These are phyloP conservation scores for Gynandropsis gynandra DNA, from an alignment of 345 rosid species.

Conservation along the genomic window DNA sequence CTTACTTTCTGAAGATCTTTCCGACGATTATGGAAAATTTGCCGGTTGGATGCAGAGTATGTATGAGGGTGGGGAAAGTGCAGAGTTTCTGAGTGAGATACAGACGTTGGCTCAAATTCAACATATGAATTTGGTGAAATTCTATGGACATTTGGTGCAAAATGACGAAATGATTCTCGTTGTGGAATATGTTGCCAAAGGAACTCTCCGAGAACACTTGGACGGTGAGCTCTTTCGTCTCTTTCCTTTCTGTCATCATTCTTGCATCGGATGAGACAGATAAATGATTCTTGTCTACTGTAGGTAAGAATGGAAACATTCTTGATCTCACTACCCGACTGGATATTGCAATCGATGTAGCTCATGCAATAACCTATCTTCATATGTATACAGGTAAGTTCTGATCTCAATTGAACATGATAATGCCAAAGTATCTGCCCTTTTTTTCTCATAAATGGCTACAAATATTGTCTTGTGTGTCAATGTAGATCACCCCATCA, in stretches of 20 bases:
- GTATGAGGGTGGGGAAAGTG: slow-evolving; percentile 67
- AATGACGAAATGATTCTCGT: slow-evolving; percentile 66
- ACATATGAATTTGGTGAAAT: slow-evolving; percentile 73
- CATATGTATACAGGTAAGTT: slow-evolving; percentile 84
- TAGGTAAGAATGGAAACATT: slow-evolving; percentile 52
- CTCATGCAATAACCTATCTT: slow-evolving; percentile 93
- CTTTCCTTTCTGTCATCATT: not conserved
- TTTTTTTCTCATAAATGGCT: not conserved
- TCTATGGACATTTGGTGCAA: slow-evolving; percentile 62
- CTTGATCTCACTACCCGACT: slow-evolving; percentile 61
- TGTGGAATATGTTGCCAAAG: slow-evolving; percentile 80
- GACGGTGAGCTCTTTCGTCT: slow-evolving; percentile 46
- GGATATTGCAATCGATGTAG: slow-evolving; percentile 77
- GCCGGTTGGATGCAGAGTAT: slow-evolving; percentile 41
- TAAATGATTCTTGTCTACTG: slow-evolving; percentile 12
- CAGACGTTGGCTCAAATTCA: slow-evolving; percentile 67
- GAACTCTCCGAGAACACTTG: slow-evolving; percentile 87
- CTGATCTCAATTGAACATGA: no score
- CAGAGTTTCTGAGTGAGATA: slow-evolving; percentile 77
- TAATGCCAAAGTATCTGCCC: not conserved
- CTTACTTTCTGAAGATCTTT: not conserved
- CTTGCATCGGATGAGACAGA: not conserved
- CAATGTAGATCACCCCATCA: slow-evolving; percentile 79
- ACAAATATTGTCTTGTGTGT: not conserved
- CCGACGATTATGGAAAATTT: not conserved